A percentile compares a stretch with the other conserved stretches of the same genome.
Evolutionary conservation across 192 early-diverging fungal genomes (phyloP).

Genomic region (Entomortierella beljakovae): DNA sequence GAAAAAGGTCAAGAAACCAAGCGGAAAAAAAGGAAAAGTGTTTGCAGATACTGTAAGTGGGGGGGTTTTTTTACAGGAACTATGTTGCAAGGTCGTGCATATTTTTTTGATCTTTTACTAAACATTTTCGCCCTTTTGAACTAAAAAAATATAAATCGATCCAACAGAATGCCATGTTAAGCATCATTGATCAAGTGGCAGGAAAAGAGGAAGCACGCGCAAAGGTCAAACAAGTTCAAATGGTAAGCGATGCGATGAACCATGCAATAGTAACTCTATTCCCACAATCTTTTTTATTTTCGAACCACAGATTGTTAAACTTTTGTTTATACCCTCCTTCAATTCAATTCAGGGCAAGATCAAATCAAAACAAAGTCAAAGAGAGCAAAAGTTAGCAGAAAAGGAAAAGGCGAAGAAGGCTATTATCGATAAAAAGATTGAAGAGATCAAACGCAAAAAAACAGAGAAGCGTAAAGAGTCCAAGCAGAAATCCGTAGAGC

Average conservation of each 20-base stretch:
- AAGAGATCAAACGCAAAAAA: slow-evolving; percentile 51
- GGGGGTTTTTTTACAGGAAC: not conserved
- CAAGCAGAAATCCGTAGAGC: slow-evolving; percentile 33
- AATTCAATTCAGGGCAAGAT: slow-evolving; percentile 32
- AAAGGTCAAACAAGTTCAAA: slow-evolving; percentile 27
- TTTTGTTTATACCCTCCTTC: not conserved
- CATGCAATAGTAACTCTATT: too few relatives aligned
- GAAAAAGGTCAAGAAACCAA: slow-evolving; percentile 45
- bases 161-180: slow-evolving; percentile 45
- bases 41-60: slow-evolving; percentile 43
- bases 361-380: slow-evolving; percentile 38
- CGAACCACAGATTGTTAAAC: not conserved
- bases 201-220: slow-evolving; percentile 44
- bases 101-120: not conserved
- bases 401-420: slow-evolving; percentile 45
- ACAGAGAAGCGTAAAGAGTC: slow-evolving; percentile 46
- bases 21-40: slow-evolving; percentile 49
- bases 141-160: too few relatives aligned
- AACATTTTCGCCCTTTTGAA: not conserved
- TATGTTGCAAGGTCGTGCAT: not conserved
- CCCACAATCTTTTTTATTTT: too few relatives aligned
- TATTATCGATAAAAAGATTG: slow-evolving; percentile 37
- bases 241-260: slow-evolving; percentile 10
- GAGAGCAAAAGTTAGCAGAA: slow-evolving; percentile 38
- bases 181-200: slow-evolving; percentile 46